A percentile compares a stretch with the other conserved stretches of the same genome.
phyloP scores from a whole-genome alignment of 208 protist species.

The Porcisia deanei region DNA sequence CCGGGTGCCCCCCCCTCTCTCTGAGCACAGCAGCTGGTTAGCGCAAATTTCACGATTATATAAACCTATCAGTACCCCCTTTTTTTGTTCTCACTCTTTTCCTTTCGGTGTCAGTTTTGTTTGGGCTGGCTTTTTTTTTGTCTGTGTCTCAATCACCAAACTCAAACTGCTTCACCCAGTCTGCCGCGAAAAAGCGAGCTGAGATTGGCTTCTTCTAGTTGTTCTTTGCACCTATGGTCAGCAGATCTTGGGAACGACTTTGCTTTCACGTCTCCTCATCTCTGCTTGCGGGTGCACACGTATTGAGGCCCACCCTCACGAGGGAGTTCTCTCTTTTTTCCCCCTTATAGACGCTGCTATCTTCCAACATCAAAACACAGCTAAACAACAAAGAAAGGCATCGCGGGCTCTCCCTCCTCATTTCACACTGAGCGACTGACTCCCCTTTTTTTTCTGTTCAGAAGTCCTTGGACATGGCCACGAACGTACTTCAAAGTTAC shows the following conservation, averaged over 20 bases:
- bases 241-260: neutral
- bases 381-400: neutral
- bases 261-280: neutral
- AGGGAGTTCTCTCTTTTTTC: neutral
- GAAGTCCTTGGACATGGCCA: constrained; percentile 3
- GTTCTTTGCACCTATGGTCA: neutral
- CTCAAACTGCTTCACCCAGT: neutral
- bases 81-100: neutral
- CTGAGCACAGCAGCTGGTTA: neutral
- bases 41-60: constrained; percentile 5
- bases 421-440: neutral
- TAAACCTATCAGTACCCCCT: constrained; percentile 27
- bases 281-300: neutral
- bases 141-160: neutral
- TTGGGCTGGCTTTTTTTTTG: neutral
- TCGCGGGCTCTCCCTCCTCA: neutral
- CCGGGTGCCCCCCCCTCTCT: neutral
- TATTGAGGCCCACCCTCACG: neutral
- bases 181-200: neutral
- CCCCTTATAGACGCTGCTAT: neutral
- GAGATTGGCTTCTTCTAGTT: neutral
- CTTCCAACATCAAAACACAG: neutral
- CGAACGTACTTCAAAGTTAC: constrained; percentile 13
- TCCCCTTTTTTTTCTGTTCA: neutral
- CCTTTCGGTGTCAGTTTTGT: constrained; percentile 7